Base-by-base conservation (phyloP, 2,329 filamentous ascomycete genomes). In the Nemania bipapillata region DNA sequence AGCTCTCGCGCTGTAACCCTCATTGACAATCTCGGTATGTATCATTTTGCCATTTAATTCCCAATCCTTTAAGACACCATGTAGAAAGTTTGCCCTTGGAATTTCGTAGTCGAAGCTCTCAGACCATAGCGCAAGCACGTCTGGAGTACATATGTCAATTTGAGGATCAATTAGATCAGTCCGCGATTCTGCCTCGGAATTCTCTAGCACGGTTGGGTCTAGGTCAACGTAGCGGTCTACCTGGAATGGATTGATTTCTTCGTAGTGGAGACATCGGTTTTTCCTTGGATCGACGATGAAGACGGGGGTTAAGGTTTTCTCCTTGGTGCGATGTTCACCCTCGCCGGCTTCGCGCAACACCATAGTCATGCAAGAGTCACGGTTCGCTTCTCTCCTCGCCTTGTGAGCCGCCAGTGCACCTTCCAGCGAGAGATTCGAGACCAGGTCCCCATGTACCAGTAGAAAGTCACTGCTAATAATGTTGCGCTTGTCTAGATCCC, bases 311-410 rank as follows among this genome's bases (percentile, higher is more conserved):
- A 92, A 87, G 30, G 89, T 90, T 65, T 91, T 89, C 1, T 89
- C 86, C 80, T 95, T 95, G 30, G 93, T 94, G 62, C 92, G 86
- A 81, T 97, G 93, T 55, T 85, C 85, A 8, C 81, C 81, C 6
- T 86, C 82, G 53, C 92, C 93, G 8, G 90, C 92, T 78, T 94
- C 91, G 53, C 93, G 88, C 67, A 98, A 83, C 12, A 99, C 88
- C 86, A 97, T 92, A 2, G 96, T 99, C 96, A 99, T 98, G 81
- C 97, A 97, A 42, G 95, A 94, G 78, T 97, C 95, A 76, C 96
- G 95, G 82, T 96, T 93, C 62, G 90, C 89, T 77, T 91, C 88
- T 68, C 94, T 89, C 67, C 96, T 90, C 63, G 90, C 90, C 69
- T 92, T 89, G 79, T 99, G 96, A 61, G 89, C 90, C 2, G 90